Evolutionary conservation across 768 basidiomycete species (phyloP), one percentile per base, ranked within the genome.

Genomic region (Serpula lacrymans): DNA sequence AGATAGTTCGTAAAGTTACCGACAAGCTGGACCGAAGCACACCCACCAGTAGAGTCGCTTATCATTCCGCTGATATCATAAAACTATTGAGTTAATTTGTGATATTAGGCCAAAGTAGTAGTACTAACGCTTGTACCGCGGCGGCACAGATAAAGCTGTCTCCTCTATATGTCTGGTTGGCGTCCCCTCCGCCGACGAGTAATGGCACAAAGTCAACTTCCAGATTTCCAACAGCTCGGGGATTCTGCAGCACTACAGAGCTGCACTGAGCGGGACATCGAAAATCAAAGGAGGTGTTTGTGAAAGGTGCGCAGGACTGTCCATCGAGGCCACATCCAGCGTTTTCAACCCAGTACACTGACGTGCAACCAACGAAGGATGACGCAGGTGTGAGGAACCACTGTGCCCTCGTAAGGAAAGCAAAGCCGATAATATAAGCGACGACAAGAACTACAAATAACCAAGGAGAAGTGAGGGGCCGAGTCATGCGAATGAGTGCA

Each of bases 61-160:
- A 86, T 70, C 23, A 86, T 48, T 17, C 88, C 86, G 28, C 87
- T 88, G 51, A 45, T 37, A 47, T 27, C n/a, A n/a, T n/a, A 23
- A 24, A 17, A 31, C 36, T 9, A 18, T n/a, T 39, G 28, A 34
- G 18, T 54, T 13, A 55, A 41, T 37, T 39, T 34, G 17, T 16
- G 32, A 41, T 24, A 10, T 18, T 24, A 34, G 21, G 6, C 24
- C 47, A 22, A 42, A 32, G 12, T 28, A 24, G 39, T 41, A 38
- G 17, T 38, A 73, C 77, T 60, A 57, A 90, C 82, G 81, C 78
- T 67, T 92, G 89, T 28, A 82, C 69, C 28, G 88, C 90, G 29
- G 90, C 81, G 29, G 87, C 79, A 57, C 91, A 93, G 26, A 92
- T 77, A 57, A 92, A 93, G 41, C 74, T 80, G 57, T 93, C 91